phyloP scores from a whole-genome alignment of 495 filamentous ascomycete species.

The Cairneyella variabilis region DNA sequence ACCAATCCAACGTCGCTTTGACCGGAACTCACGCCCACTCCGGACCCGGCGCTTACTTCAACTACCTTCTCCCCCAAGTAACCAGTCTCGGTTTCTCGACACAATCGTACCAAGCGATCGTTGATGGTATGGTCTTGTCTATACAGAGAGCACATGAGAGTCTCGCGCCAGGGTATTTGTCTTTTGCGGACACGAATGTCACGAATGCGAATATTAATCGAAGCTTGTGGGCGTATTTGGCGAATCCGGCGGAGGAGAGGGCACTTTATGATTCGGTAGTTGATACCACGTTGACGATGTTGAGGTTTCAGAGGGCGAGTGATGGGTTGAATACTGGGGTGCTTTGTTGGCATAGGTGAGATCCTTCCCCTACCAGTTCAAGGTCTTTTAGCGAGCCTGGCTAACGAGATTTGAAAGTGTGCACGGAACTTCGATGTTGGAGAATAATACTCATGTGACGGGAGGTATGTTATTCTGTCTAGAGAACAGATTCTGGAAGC shows the following conservation, averaged over 20 bases:
- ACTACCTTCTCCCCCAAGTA: constrained; percentile 92
- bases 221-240: constrained; percentile 82
- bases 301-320: constrained; percentile 65
- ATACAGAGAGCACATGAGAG: constrained; percentile 81
- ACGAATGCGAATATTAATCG: constrained; percentile 80
- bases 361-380: no score
- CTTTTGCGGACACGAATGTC: constrained; percentile 33
- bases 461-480: constrained; percentile 38
- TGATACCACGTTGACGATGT: constrained; percentile 82
- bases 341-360: constrained; percentile 66
- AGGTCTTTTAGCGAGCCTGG: not conserved
- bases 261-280: constrained; percentile 64
- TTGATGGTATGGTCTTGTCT: constrained; percentile 79
- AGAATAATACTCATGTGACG: constrained; percentile 89
- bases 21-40: constrained; percentile 93
- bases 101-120: constrained; percentile 86
- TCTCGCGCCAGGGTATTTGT: constrained; percentile 55
- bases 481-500: not conserved
- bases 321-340: constrained; percentile 68
- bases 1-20: constrained; percentile 76
- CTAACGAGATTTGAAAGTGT: constrained; percentile 4
- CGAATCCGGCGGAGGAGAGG: constrained; percentile 80
- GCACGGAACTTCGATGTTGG: constrained; percentile 82
- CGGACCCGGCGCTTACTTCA: constrained; percentile 91
- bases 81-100: constrained; percentile 82